Evolutionary conservation across 2,329 filamentous ascomycete species (phyloP).

Genomic region (Cercospora brassicicola): DNA sequence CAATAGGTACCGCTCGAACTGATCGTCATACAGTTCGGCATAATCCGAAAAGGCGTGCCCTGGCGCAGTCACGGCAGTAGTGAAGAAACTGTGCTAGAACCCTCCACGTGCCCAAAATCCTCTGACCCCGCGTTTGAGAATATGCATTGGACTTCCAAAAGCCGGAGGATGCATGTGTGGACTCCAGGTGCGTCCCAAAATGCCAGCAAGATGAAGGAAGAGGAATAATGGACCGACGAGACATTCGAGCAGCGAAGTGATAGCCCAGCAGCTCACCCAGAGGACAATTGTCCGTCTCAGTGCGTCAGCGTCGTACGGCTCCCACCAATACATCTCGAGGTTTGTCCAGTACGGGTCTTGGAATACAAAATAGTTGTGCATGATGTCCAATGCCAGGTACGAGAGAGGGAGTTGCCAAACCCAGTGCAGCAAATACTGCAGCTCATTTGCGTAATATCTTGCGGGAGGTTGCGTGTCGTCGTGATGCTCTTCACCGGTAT

Average conservation of each 20-base stretch:
- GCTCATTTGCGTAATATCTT: not conserved
- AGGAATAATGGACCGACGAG: not conserved
- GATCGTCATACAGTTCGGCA: not conserved
- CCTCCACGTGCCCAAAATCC: slow-evolving; percentile 3
- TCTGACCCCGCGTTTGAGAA: not conserved
- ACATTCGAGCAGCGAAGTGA: not conserved
- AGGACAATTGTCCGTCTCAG: not conserved
- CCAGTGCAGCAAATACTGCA: not conserved
- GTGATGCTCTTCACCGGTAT: not conserved
- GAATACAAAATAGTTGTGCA: not conserved
- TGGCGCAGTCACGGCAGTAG: not conserved
- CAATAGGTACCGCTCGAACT: not conserved
- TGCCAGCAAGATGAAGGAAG: not conserved
- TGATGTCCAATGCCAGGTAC: not conserved
- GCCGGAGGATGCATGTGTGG: not conserved
- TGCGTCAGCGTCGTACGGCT: not conserved
- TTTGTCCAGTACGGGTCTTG: not conserved
- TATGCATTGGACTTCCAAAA: not conserved
- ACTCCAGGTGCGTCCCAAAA: not conserved
- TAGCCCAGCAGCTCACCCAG: not conserved
- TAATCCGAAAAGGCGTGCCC: not conserved
- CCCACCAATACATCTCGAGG: not conserved
- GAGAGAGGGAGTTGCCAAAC: not conserved
- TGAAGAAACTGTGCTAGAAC: slow-evolving; percentile 6
- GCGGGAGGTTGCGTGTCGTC: not conserved